Conservation (phyloP, 108 stramenopile species). For the Mayamaea pseudoterrestris region DNA sequence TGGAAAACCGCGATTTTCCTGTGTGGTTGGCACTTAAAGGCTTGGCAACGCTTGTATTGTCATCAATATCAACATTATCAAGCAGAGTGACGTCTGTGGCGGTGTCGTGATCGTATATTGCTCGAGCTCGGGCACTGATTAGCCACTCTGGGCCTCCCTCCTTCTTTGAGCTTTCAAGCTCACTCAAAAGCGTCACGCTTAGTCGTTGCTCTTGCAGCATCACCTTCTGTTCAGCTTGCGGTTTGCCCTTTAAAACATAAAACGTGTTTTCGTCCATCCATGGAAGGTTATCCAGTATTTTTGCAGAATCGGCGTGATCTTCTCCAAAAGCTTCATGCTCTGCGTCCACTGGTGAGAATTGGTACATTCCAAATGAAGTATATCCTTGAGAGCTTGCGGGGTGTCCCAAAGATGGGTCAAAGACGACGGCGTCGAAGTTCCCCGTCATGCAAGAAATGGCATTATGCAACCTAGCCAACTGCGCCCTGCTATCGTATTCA, state of each 20-base stretch:
- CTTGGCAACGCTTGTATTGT: conserved; percentile 5
- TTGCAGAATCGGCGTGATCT: conserved; percentile 5
- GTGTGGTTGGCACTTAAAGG: not conserved
- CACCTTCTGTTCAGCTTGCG: not conserved
- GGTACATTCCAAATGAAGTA: conserved; percentile 27
- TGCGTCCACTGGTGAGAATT: conserved; percentile 9
- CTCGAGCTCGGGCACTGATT: conserved; percentile 20
- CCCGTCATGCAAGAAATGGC: conserved; percentile 60
- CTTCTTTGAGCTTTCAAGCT: conserved; percentile 16
- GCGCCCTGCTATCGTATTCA: conserved; percentile 49
- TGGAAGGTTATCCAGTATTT: conserved; percentile 17
- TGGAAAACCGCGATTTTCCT: conserved; percentile 2
- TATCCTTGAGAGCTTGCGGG: conserved; percentile 1
- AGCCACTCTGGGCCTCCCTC: conserved; percentile 34
- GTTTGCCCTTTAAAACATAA: not conserved
- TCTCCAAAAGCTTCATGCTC: not conserved
- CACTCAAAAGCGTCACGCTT: conserved; percentile 14
- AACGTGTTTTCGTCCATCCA: conserved; percentile 22
- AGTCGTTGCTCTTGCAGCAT: conserved; percentile 6
- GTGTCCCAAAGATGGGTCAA: conserved; percentile 15
- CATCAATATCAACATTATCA: conserved; percentile 7
- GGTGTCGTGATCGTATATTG: conserved; percentile 11
- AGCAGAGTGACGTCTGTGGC: not conserved
- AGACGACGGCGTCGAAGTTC: conserved; percentile 40
- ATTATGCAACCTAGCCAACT: conserved; percentile 60